Conservation (phyloP, 2,329 filamentous ascomycete genomes). For the Rhynchosporium secalis region DNA sequence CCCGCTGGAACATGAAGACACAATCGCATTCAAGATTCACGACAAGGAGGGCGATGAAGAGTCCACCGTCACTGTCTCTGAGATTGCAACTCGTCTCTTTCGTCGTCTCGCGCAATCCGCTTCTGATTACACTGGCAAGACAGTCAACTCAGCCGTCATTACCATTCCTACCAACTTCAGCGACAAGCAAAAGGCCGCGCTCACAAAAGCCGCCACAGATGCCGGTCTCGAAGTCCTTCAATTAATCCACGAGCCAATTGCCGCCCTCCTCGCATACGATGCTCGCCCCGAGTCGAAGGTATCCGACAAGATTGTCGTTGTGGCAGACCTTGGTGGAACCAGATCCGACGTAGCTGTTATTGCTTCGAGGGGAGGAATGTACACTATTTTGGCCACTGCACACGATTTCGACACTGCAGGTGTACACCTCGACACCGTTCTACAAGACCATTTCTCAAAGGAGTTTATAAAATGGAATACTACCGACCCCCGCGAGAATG, state of each 20-base stretch:
- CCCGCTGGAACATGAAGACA: slow-evolving; percentile 70
- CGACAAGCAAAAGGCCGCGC: slow-evolving; percentile 80
- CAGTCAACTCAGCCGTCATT: slow-evolving; percentile 91
- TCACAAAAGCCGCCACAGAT: slow-evolving; percentile 74
- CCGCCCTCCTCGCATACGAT: slow-evolving; percentile 87
- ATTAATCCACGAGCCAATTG: slow-evolving; percentile 87
- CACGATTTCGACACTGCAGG: slow-evolving; percentile 96
- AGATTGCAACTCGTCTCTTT: slow-evolving; percentile 83
- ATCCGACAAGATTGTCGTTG: slow-evolving; percentile 85
- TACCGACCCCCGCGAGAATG: slow-evolving; percentile 79
- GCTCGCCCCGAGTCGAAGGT: slow-evolving; percentile 73
- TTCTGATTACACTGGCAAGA: slow-evolving; percentile 88
- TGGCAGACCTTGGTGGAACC: slow-evolving; percentile 90
- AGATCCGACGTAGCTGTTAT: slow-evolving; percentile 90
- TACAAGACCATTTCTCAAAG: slow-evolving; percentile 97
- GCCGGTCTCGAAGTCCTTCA: slow-evolving; percentile 89
- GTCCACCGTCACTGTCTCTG: slow-evolving; percentile 73
- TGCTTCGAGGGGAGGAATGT: slow-evolving; percentile 90
- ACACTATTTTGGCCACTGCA: slow-evolving; percentile 87
- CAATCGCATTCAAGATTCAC: slow-evolving; percentile 78
- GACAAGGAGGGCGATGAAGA: slow-evolving; percentile 67
- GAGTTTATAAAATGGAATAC: slow-evolving; percentile 96
- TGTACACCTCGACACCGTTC: slow-evolving; percentile 79
- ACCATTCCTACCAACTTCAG: slow-evolving; percentile 92
- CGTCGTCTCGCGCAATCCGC: slow-evolving; percentile 79